A percentile compares a stretch with the other conserved stretches of the same genome.
Conservation (phyloP, 805 yeast species). For the Starmerella bombicola region DNA sequence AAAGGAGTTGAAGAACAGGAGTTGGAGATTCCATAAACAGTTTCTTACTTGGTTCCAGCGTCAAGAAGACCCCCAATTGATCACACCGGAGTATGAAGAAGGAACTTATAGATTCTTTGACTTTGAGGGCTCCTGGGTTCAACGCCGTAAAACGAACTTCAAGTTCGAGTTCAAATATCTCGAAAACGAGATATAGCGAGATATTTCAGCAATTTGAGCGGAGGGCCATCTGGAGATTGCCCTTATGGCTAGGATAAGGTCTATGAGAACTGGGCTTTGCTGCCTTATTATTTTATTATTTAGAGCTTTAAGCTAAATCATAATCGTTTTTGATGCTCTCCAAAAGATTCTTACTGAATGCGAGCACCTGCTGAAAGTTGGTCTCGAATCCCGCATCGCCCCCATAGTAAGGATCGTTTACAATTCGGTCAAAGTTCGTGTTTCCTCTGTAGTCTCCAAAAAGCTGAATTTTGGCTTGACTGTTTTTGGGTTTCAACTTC, state of each 20-base stretch:
- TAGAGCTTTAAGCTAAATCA: not conserved
- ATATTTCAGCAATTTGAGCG: too few relatives aligned
- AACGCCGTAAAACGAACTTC: conserved; percentile 48
- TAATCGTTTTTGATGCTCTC: conserved; percentile 23
- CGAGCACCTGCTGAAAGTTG: conserved; percentile 60
- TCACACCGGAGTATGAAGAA: conserved; percentile 35
- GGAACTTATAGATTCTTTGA: conserved; percentile 73
- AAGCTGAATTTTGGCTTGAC: conserved; percentile 41
- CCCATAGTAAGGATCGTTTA: conserved; percentile 90
- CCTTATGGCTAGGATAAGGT: too few relatives aligned
- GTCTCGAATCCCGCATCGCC: conserved; percentile 70
- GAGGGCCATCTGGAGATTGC: too few relatives aligned
- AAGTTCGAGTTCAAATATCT: conserved; percentile 37
- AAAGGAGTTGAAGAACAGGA: conserved; percentile 60
- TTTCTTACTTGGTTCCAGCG: conserved; percentile 71
- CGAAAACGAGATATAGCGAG: conserved; percentile 32
- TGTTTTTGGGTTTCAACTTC: conserved; percentile 38
- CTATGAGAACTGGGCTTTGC: too few relatives aligned
- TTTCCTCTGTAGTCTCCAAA: conserved; percentile 76
- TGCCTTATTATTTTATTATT: too few relatives aligned
- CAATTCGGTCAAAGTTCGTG: conserved; percentile 39
- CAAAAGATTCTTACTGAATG: conserved; percentile 63
- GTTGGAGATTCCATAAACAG: conserved; percentile 70
- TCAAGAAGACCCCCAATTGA: conserved; percentile 41
- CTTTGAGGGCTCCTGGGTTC: conserved; percentile 56